These are phyloP conservation scores for Rhynchospora pubera DNA, from an alignment of 176 grass and related monocot species.

Conservation along the genomic window DNA sequence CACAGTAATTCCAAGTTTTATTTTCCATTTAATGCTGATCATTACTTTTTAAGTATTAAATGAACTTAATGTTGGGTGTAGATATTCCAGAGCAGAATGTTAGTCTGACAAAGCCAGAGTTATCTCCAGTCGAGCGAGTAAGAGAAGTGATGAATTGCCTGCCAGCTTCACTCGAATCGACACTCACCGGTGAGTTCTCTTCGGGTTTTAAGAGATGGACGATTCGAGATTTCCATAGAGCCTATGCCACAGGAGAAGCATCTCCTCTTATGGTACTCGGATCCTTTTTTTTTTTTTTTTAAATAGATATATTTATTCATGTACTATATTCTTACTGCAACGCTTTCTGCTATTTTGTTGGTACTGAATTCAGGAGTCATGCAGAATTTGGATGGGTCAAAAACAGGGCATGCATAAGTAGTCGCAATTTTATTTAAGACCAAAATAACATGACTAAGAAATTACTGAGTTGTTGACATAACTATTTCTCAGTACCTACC, in stretches of 20 bases:
- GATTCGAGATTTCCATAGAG: conserved; percentile 47
- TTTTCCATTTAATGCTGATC: not conserved
- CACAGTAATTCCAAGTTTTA: not conserved
- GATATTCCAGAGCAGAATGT: conserved; percentile 57
- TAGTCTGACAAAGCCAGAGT: conserved; percentile 23
- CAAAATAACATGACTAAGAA: not conserved
- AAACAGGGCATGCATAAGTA: not conserved
- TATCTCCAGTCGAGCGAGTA: conserved; percentile 44
- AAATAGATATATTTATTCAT: not conserved
- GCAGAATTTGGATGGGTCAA: not conserved
- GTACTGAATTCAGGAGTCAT: not conserved
- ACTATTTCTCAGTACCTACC: not conserved
- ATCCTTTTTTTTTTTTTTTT: not conserved
- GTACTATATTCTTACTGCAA: not conserved
- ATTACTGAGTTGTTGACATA: not conserved
- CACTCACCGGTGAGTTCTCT: not conserved
- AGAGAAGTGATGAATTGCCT: conserved; percentile 39
- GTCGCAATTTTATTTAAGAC: not conserved
- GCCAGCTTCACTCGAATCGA: conserved; percentile 28
- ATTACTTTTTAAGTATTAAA: not conserved
- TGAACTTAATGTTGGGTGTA: not conserved
- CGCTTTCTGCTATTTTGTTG: not conserved
- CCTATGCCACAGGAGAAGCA: conserved; percentile 54
- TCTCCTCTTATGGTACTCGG: conserved; percentile 47
- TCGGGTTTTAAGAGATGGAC: conserved; percentile 41